Conservation (phyloP, 106 monocot species). For the Dioscorea dumetorum region DNA sequence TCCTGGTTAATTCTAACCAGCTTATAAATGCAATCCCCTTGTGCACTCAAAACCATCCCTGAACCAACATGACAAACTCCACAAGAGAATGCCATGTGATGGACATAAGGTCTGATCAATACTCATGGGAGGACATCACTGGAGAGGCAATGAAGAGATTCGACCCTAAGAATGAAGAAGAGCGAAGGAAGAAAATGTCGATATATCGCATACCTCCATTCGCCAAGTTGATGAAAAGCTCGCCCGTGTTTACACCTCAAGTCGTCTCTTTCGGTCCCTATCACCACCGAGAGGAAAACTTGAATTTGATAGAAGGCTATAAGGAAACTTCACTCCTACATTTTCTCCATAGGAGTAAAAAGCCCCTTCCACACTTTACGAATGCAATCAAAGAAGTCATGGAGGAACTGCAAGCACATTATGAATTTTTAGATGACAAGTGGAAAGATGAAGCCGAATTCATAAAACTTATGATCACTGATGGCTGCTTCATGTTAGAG, state of each 20-base stretch:
- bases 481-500: slow-evolving; percentile 38
- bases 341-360: slow-evolving; percentile 7
- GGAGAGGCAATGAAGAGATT: background rate
- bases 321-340: slow-evolving; percentile 18
- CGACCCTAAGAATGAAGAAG: background rate
- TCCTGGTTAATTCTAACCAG: background rate
- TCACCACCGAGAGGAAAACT: slow-evolving; percentile 14
- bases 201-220: slow-evolving; percentile 16
- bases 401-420: slow-evolving; percentile 7
- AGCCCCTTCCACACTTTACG: background rate
- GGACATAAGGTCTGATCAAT: too few relatives aligned
- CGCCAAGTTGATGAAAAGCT: slow-evolving; percentile 18
- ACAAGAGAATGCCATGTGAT: background rate
- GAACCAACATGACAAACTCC: background rate
- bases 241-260: slow-evolving; percentile 12
- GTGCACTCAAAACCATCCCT: background rate
- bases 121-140: slow-evolving; percentile 8
- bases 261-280: slow-evolving; percentile 30
- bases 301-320: slow-evolving; percentile 17
- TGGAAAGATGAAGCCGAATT: slow-evolving; percentile 12
- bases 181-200: slow-evolving; percentile 8
- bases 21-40: too few relatives aligned
- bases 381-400: slow-evolving; percentile 6
- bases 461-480: slow-evolving; percentile 15
- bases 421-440: slow-evolving; percentile 9